Percentiles rank a stretch among this genome's conserved stretches.
phyloP scores from a whole-genome alignment of 768 basidiomycete genomes.

The Leccinum olivaceopallidum region DNA sequence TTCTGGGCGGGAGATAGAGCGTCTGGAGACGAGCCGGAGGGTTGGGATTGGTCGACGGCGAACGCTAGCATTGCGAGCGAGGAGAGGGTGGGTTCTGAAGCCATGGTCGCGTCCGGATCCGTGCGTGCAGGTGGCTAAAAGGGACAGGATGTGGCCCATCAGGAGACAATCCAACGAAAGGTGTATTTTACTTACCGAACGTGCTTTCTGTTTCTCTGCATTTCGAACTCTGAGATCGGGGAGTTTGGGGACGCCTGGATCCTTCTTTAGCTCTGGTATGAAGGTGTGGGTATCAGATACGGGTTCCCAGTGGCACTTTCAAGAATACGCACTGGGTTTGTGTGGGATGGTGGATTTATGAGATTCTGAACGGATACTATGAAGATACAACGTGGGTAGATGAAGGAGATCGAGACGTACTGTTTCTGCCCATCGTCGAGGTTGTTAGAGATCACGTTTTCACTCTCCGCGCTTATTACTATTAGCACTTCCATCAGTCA shows the following conservation, averaged over 20 bases:
- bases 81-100: conserved; percentile 68
- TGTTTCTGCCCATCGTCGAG: conserved; percentile 32
- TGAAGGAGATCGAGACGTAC: conserved; percentile 17
- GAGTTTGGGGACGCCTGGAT: conserved; percentile 85
- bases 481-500: neutral
- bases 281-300: neutral
- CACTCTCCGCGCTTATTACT: conserved; percentile 16
- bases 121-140: conserved; percentile 26
- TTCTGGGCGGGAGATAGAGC: conserved; percentile 37
- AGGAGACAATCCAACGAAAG: neutral
- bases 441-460: neutral
- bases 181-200: conserved; percentile 35
- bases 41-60: conserved; percentile 17
- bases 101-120: conserved; percentile 65
- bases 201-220: conserved; percentile 48
- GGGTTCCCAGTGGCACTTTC: conserved; percentile 2
- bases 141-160: neutral
- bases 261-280: conserved; percentile 75
- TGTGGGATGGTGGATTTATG: conserved; percentile 27
- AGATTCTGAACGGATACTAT: conserved; percentile 18
- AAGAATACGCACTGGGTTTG: conserved; percentile 25
- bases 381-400: neutral
- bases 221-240: conserved; percentile 67
- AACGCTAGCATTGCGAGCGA: conserved; percentile 56
- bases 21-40: conserved; percentile 26